These are phyloP conservation scores for Chaetomium fimeti DNA, from an alignment of 495 filamentous ascomycete genomes.

Conservation along the genomic window DNA sequence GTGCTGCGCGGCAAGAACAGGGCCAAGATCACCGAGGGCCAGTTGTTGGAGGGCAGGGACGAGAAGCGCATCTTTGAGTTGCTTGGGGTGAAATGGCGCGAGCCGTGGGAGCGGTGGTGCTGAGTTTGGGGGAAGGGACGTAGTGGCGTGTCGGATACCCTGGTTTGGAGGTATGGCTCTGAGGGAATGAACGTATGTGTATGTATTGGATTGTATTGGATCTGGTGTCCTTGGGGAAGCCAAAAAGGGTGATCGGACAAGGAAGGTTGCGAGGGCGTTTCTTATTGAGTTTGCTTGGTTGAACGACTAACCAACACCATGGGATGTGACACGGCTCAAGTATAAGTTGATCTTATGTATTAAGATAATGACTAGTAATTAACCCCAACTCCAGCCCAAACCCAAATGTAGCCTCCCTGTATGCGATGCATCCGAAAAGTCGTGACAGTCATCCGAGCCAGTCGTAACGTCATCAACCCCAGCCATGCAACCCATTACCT, in stretches of 20 bases:
- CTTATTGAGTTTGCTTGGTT: too few relatives aligned
- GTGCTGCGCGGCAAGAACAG: conserved; percentile 61
- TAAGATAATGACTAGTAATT: conserved; percentile 8
- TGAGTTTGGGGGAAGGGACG: conserved; percentile 7
- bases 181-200: background rate
- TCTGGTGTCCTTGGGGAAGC: too few relatives aligned
- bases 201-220: background rate
- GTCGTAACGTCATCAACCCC: conserved; percentile 23
- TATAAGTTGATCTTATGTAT: conserved; percentile 2
- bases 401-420: background rate
- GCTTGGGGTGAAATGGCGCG: conserved; percentile 83
- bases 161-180: background rate
- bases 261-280: too few relatives aligned
- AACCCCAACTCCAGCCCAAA: background rate
- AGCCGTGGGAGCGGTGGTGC: conserved; percentile 77
- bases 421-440: conserved; percentile 1
- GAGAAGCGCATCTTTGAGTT: conserved; percentile 86
- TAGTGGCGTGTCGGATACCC: background rate
- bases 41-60: conserved; percentile 69
- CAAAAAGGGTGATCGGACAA: too few relatives aligned
- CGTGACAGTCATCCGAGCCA: conserved; percentile 22
- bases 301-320: too few relatives aligned
- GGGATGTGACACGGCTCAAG: background rate
- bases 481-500: conserved; percentile 11
- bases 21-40: conserved; percentile 67